A percentile compares a stretch with the other conserved stretches of the same genome.
Conservation (phyloP, 2,329 filamentous ascomycete genomes). For the Fusarium temperatum region DNA sequence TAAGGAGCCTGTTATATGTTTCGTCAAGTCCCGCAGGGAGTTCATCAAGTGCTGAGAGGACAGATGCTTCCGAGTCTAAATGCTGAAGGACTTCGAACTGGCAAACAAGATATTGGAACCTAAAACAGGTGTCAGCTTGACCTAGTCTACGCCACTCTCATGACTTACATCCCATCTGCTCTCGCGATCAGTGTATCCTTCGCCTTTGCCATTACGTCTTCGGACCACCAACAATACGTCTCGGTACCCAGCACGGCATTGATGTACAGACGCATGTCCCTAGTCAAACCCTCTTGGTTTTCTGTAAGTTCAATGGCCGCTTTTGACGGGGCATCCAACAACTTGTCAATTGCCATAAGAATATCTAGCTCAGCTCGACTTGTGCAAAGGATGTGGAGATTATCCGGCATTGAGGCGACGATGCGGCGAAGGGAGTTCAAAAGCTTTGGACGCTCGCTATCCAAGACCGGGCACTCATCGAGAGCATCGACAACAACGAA, state of each 20-base stretch:
- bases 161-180: background rate
- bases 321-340: rapidly evolving
- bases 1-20: background rate
- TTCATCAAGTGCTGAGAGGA: rapidly evolving
- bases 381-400: background rate
- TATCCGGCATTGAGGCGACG: background rate
- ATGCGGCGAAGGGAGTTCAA: rapidly evolving
- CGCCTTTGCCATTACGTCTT: rapidly evolving
- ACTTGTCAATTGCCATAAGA: rapidly evolving
- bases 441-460: background rate
- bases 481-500: background rate
- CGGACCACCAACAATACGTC: background rate
- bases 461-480: rapidly evolving
- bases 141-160: rapidly evolving
- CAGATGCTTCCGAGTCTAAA: background rate
- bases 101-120: background rate
- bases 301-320: background rate
- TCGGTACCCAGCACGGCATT: rapidly evolving
- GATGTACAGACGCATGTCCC: rapidly evolving
- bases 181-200: background rate
- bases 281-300: rapidly evolving
- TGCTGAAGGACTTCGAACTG: background rate
- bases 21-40: rapidly evolving
- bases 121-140: rapidly evolving
- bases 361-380: rapidly evolving